These are phyloP conservation scores for Torulaspora pretoriensis DNA, from an alignment of 1,139 yeast genomes.

Conservation along the genomic window DNA sequence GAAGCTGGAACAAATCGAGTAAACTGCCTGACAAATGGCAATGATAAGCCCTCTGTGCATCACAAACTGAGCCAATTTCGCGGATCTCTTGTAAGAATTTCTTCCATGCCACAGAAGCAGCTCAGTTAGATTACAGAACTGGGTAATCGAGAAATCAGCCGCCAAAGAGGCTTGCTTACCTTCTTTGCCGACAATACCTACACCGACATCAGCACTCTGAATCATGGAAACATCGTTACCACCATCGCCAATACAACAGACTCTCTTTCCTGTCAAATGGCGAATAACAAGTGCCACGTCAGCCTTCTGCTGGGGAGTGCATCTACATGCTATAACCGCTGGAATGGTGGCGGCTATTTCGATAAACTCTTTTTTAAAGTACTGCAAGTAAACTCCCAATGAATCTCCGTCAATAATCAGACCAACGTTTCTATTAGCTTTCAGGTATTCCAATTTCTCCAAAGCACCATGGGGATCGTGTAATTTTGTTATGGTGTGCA, in stretches of 20 bases:
- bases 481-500: conserved; percentile 75
- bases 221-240: conserved; percentile 99
- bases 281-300: conserved; percentile 84
- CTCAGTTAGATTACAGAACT: conserved; percentile 84
- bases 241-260: conserved; percentile 98
- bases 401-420: conserved; percentile 93
- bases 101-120: conserved; percentile 96
- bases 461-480: conserved; percentile 61
- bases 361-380: conserved; percentile 67
- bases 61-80: conserved; percentile 90
- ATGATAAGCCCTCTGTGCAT: conserved; percentile 94
- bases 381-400: conserved; percentile 60
- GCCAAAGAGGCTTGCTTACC: conserved; percentile 97
- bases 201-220: conserved; percentile 98
- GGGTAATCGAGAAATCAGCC: conserved; percentile 92
- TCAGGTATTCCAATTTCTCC: conserved; percentile 66
- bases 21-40: conserved; percentile 95
- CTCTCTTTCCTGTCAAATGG: conserved; percentile 76
- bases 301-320: conserved; percentile 98
- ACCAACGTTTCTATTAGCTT: conserved; percentile 65
- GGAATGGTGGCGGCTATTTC: conserved; percentile 73
- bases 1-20: conserved; percentile 75
- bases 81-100: conserved; percentile 91
- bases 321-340: conserved; percentile 94
- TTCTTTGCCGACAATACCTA: conserved; percentile 97